Evolutionary conservation across 2,329 filamentous ascomycete genomes (phyloP).

Genomic region (Penicillium sp.): DNA sequence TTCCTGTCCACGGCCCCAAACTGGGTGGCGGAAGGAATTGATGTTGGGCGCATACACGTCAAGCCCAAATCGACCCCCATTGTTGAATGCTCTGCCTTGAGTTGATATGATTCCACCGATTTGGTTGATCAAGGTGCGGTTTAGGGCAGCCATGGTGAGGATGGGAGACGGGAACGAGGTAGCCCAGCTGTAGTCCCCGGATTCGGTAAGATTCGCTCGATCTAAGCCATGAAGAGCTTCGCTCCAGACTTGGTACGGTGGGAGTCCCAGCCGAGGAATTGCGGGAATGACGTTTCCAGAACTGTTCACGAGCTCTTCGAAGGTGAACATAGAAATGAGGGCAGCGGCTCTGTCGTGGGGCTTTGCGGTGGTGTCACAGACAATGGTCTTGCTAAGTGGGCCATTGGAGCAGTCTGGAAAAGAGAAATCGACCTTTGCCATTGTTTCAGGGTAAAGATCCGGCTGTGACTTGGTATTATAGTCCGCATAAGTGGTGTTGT

Average conservation of each 20-base stretch:
- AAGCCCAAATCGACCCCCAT: constrained; percentile 49
- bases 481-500: constrained; percentile 28
- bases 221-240: constrained; percentile 62
- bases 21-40: constrained; percentile 62
- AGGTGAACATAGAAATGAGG: constrained; percentile 51
- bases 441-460: constrained; percentile 20
- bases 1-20: constrained; percentile 62
- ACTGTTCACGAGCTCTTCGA: constrained; percentile 56
- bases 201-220: constrained; percentile 55
- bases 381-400: constrained; percentile 49
- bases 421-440: constrained; percentile 19
- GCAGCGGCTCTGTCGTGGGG: constrained; percentile 46
- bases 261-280: constrained; percentile 56
- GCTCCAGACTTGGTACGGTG: constrained; percentile 61
- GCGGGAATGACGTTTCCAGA: constrained; percentile 51
- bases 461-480: constrained; percentile 29
- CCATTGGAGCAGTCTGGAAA: constrained; percentile 55
- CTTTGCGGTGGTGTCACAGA: constrained; percentile 50
- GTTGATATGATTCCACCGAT: constrained; percentile 56
- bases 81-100: constrained; percentile 65
- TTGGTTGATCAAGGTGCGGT: constrained; percentile 58
- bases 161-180: constrained; percentile 67
- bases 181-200: constrained; percentile 56
- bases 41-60: constrained; percentile 59
- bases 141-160: constrained; percentile 60